Percentiles rank a stretch among this genome's conserved stretches.
Conservation (phyloP, 2,329 filamentous ascomycete species). For the Talaromyces islandicus region DNA sequence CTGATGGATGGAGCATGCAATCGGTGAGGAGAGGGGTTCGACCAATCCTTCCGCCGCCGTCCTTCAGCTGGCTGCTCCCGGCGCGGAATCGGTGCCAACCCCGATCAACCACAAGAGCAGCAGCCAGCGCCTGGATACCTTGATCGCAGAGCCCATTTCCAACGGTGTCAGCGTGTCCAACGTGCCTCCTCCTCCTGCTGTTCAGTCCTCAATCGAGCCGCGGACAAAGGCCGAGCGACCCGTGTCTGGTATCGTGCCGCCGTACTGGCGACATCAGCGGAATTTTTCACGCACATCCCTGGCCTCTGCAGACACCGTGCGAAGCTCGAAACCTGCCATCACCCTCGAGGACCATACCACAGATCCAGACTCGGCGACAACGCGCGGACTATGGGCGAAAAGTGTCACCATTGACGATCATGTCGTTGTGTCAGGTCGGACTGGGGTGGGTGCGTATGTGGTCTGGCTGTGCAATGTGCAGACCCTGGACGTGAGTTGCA, state of each 20-base stretch:
- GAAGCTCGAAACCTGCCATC: constrained; percentile 38
- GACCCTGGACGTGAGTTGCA: constrained; percentile 65
- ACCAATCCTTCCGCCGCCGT: constrained; percentile 1
- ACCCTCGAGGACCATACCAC: constrained; percentile 60
- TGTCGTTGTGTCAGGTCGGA: constrained; percentile 54
- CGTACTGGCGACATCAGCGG: constrained; percentile 42
- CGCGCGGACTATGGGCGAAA: constrained; percentile 56
- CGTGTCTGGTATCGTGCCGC: constrained; percentile 32
- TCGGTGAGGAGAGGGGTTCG: constrained; percentile 10
- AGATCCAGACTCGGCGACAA: constrained; percentile 50
- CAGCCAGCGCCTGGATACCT: background rate
- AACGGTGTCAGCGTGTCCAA: background rate
- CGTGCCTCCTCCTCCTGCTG: background rate
- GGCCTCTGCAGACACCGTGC: constrained; percentile 30
- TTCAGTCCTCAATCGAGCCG: background rate
- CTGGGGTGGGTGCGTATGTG: constrained; percentile 76
- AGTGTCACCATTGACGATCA: constrained; percentile 58
- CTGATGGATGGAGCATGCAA: constrained; percentile 12
- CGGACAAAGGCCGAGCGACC: constrained; percentile 17
- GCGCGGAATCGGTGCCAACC: background rate
- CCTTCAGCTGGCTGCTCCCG: constrained; percentile 1
- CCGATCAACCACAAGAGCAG: background rate
- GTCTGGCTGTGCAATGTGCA: constrained; percentile 89
- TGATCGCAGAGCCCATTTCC: background rate
- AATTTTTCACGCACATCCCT: constrained; percentile 36